These are phyloP conservation scores for Lasiodiplodia gonubiensis DNA, from an alignment of 2,329 filamentous ascomycete species.

Conservation along the genomic window DNA sequence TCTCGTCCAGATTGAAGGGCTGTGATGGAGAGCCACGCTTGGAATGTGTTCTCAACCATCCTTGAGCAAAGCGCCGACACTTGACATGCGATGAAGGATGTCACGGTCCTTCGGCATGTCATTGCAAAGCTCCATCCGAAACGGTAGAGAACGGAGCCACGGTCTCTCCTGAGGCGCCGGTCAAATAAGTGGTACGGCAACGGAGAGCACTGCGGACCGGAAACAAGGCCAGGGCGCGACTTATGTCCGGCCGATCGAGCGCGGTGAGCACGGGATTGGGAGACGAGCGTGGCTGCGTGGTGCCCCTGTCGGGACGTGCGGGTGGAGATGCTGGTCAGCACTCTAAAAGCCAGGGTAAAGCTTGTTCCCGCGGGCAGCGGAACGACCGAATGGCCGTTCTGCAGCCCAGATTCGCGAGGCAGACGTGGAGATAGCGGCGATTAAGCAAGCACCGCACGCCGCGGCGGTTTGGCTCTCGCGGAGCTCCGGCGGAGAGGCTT, in stretches of 20 bases:
- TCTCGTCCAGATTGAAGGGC: no score
- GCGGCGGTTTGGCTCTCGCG: no score
- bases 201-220: slow-evolving; percentile 1
- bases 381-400: not conserved
- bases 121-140: not conserved
- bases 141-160: not conserved
- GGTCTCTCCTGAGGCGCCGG: not conserved
- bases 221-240: not conserved
- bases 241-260: slow-evolving; percentile 16
- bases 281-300: slow-evolving; percentile 6
- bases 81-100: not conserved
- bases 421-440: slow-evolving; percentile 14
- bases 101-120: not conserved
- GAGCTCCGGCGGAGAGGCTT: no score
- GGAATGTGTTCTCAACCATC: no score
- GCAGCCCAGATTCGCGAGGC: not conserved
- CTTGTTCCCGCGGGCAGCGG: not conserved
- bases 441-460: not conserved
- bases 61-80: no score
- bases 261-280: slow-evolving; percentile 1
- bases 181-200: not conserved
- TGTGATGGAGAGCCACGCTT: no score
- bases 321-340: not conserved
- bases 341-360: not conserved
- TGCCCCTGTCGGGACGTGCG: not conserved